Evolutionary conservation across 345 rosid species (phyloP), one percentile per base, ranked within the genome.

Genomic region (Populus pruinosa): DNA sequence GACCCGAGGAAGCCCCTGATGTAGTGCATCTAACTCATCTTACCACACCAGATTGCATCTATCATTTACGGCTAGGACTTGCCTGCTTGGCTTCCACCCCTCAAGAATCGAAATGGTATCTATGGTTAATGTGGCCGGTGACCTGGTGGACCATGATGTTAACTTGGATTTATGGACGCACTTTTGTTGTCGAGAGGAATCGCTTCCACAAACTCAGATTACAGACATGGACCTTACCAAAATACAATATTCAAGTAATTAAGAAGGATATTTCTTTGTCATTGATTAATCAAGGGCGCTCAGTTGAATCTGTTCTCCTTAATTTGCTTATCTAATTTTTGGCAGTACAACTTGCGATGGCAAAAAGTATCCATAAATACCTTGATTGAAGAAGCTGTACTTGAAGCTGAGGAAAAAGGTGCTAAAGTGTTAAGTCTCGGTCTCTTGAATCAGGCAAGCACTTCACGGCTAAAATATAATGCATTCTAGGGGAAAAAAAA

Each of bases 221-320:
- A 41, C 97, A 94, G 53, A 85, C 96, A 29, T 90, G 98, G 98
- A 89, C 85, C 38, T 74, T 92, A 29, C 92, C 97, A 4, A 91
- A 84, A 78, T 92, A 88, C 82, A 88, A 69, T 23, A 25, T 86
- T 13, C 97, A 92, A 77, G 98, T 91, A 78, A 33, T 33, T 4
- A 33, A 56, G 80, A 3, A 2, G 33, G 1, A 4, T 5, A n/a
- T 13, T 0, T 25, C 5, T 47, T 1, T 13, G 50, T 47, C 50
- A 47, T 47, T 14, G 5, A 47, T 47, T 14, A 47, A 47, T 13
- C 5, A 3, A 47, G 1, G 3, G 50, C 16, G 16, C 3, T 14
- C 50, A 14, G 50, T 47, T 47, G 13, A 47, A 0, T 47, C 2
- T 14, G 16, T 3, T 14, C 50, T 13, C 17, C 1, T 10, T 59